A percentile compares a stretch with the other conserved stretches of the same genome.
phyloP scores from a whole-genome alignment of 2,329 filamentous ascomycete species.

The Xenoacremonium recifei region DNA sequence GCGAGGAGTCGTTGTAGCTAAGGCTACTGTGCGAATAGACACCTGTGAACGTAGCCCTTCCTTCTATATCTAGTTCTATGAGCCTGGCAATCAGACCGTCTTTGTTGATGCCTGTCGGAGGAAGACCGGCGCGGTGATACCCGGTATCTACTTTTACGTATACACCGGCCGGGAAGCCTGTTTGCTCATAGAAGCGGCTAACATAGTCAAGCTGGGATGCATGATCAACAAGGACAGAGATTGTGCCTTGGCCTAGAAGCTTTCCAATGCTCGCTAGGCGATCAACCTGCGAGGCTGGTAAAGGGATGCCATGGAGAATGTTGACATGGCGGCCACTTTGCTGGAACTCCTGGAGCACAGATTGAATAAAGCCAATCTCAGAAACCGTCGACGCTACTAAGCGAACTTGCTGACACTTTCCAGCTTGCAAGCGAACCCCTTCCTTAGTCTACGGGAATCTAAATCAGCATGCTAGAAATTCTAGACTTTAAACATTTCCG shows the following conservation, averaged over 20 bases:
- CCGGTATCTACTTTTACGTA: conserved; percentile 65
- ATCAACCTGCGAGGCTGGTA: conserved; percentile 51
- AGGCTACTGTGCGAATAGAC: conserved; percentile 35
- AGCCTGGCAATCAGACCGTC: conserved; percentile 35
- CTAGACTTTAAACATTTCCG: too few relatives aligned
- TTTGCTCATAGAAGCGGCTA: conserved; percentile 29
- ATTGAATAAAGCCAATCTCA: conserved; percentile 55
- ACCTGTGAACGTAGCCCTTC: conserved; percentile 17
- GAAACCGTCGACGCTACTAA: conserved; percentile 59
- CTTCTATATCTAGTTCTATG: conserved; percentile 20
- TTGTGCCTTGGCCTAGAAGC: conserved; percentile 41
- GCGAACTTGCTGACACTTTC: conserved; percentile 40
- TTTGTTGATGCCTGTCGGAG: conserved; percentile 38
- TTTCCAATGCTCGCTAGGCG: conserved; percentile 47
- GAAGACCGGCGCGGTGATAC: conserved; percentile 60
- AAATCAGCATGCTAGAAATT: too few relatives aligned
- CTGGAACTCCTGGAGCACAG: conserved; percentile 44
- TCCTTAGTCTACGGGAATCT: conserved; percentile 47
- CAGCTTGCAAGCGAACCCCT: conserved; percentile 54
- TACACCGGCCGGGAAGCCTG: conserved; percentile 34
- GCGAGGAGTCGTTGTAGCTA: conserved; percentile 27
- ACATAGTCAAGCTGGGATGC: conserved; percentile 40
- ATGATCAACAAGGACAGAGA: conserved; percentile 60
- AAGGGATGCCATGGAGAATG: conserved; percentile 61
- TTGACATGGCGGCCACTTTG: conserved; percentile 16